Evolutionary conservation across 108 stramenopile genomes (phyloP), one percentile per base, ranked within the genome.

Genomic region (Nitzschia palea): DNA sequence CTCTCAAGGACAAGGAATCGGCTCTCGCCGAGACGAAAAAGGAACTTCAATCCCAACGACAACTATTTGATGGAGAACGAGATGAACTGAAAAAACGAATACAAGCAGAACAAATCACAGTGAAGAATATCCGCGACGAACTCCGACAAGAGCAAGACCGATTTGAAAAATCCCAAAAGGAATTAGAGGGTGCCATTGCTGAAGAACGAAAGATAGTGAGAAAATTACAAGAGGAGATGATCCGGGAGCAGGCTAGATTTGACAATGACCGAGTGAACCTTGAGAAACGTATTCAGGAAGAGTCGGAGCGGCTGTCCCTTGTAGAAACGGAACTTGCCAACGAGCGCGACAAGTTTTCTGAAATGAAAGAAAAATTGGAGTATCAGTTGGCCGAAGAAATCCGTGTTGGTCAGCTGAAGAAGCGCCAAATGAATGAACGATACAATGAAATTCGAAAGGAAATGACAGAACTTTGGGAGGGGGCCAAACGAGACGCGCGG

Each of bases 401-500:
- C 47, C 67, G 77, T 25, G 31, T 71, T 44, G 56, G 71, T 55
- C 55, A 55, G 45, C 55, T 78, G 22, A 81, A 81, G 63, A 79
- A 75, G 37, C 44, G 56, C 33, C 67, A 77, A 47, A 85, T 85
- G 84, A 66, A 70, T 12, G 54, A 74, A 52, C 80, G 84, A 31
- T 85, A 77, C 67, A 57, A 67, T 26, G 52, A 65, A n/a, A 85
- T 85, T 43, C 70, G 81, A 9, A 34, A 48, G 10, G 78, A 85
- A 58, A 70, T 85, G 78, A 85, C 80, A 23, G 71, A 37, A 17
- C 70, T 74, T 0, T 82, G 76, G 78, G 61, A 82, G 40, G 65
- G 59, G 9, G 53, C 78, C 12, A 79, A 81, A 43, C 81, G 81
- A 17, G 69, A 85, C 30, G 78, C 79, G 1, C 75, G 79, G 30